Percentiles rank a stretch among this genome's conserved stretches.
These are phyloP conservation scores for Didymella exigua DNA, from an alignment of 2,329 filamentous ascomycete species.

Conservation along the genomic window DNA sequence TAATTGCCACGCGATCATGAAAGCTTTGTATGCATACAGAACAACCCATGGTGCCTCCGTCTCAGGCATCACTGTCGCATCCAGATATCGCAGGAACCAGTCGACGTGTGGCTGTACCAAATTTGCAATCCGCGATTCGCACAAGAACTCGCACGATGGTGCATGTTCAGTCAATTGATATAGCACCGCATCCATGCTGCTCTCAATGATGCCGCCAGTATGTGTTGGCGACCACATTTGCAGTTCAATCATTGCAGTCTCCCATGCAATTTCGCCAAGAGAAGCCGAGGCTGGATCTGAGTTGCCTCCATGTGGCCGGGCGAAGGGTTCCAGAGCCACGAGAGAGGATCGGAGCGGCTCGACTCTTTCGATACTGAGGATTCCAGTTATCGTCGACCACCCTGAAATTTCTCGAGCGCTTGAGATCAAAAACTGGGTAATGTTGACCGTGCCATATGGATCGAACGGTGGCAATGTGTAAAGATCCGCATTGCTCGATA, in stretches of 20 bases:
- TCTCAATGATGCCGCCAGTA: conserved; percentile 28
- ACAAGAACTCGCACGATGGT: conserved; percentile 24
- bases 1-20: conserved; percentile 34
- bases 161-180: conserved; percentile 24
- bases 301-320: conserved; percentile 5
- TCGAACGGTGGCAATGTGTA: conserved; percentile 24
- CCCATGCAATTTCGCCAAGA: conserved; percentile 27
- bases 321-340: conserved; percentile 20
- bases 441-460: conserved; percentile 30
- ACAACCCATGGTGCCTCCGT: conserved; percentile 27
- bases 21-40: conserved; percentile 30
- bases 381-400: conserved; percentile 33
- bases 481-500: conserved; percentile 20
- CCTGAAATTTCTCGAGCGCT: conserved; percentile 33
- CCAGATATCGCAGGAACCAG: conserved; percentile 32
- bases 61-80: conserved; percentile 16
- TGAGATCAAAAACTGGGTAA: conserved; percentile 30
- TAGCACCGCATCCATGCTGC: conserved; percentile 24
- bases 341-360: conserved; percentile 25
- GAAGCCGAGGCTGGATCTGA: conserved; percentile 13
- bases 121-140: conserved; percentile 19
- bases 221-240: conserved; percentile 35
- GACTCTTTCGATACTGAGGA: conserved; percentile 28
- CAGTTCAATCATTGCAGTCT: conserved; percentile 33
- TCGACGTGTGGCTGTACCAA: conserved; percentile 29